A percentile compares a stretch with the other conserved stretches of the same genome.
These are phyloP conservation scores for Oehlia diaphana DNA, from an alignment of 192 early-diverging fungal genomes.

Conservation along the genomic window DNA sequence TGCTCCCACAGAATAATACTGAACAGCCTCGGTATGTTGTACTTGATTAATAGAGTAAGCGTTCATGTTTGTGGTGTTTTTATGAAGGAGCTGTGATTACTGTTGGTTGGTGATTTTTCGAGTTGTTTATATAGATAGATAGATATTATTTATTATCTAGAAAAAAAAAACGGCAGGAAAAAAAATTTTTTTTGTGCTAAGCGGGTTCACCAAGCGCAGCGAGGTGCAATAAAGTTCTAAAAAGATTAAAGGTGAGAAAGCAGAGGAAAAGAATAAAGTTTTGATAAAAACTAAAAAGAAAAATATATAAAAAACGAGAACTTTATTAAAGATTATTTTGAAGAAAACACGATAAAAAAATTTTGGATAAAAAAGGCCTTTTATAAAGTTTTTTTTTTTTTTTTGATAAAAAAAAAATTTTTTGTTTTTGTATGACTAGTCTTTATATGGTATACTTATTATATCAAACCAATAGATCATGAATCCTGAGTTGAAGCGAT, in stretches of 20 bases:
- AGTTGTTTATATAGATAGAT: not conserved
- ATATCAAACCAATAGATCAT: too few species aligned
- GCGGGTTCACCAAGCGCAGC: constrained; percentile 30
- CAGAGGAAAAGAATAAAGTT: not conserved
- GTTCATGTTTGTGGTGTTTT: constrained; percentile 20
- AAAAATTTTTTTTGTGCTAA: not conserved
- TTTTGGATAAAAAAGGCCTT: too few species aligned
- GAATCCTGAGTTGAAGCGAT: too few species aligned
- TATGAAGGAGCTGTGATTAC: not conserved
- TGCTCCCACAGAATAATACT: not conserved
- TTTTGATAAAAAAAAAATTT: not conserved
- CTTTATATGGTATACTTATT: too few species aligned
- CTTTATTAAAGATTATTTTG: too few species aligned
- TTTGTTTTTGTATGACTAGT: too few species aligned
- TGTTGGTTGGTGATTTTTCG: not conserved
- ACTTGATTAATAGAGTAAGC: constrained; percentile 5
- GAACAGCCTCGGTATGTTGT: not conserved
- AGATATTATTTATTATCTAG: not conserved
- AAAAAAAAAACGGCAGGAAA: not conserved
- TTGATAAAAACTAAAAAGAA: not conserved
- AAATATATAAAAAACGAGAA: too few species aligned
- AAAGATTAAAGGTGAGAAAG: not conserved
- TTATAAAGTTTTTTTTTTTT: not conserved
- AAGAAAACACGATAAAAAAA: too few species aligned
- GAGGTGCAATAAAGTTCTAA: constrained; percentile 11